Evolutionary conservation across 2,329 filamentous ascomycete genomes (phyloP), one percentile per base, ranked within the genome.

Genomic region (Aspergillus intermedius): DNA sequence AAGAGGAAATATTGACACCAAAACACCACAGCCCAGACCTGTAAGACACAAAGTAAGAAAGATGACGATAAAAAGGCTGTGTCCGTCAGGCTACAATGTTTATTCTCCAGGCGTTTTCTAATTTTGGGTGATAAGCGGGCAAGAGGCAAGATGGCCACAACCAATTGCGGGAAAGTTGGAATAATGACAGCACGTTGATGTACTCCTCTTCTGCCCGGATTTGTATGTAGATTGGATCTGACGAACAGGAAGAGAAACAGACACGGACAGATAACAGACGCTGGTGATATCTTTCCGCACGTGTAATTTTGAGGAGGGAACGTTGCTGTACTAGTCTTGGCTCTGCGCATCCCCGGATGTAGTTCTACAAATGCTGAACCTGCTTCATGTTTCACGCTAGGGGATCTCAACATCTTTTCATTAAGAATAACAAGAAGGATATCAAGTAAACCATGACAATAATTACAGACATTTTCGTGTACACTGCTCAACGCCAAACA

Each of bases 81-180:
- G 54, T 53, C 55, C 54, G 55, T 54, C 59, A 63, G 63, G 63
- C 63, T 65, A 48, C 62, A 60, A 53, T 52, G 48, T 60, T 59
- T 52, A 42, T 47, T 46, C 42, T 30, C 28, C n/a, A n/a, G 22
- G 49, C 23, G 32, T 32, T 35, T 49, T 47, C 49, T 51, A 49
- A 49, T 42, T 49, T 42, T 53, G 37, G 48, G 21, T 21, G 34
- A 37, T 37, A 37, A 37, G 34, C 34, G n/a, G 34, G n/a, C 34
- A 9, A 30, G 25, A 30, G 25, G 25, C 25, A 30, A 37, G 34
- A n/a, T 37, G n/a, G 34, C 34, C 34, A 37, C 34, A 37, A 37
- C 34, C 34, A 17, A 37, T 37, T 37, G 34, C n/a, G n/a, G 34
- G 12, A n/a, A 21, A 12, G 40, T 17, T 23, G 6, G 25, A 30